A percentile compares a stretch with the other conserved stretches of the same genome.
Evolutionary conservation across 73 alveolate genomes (phyloP).

Genomic region (Tetrahymena borealis): DNA sequence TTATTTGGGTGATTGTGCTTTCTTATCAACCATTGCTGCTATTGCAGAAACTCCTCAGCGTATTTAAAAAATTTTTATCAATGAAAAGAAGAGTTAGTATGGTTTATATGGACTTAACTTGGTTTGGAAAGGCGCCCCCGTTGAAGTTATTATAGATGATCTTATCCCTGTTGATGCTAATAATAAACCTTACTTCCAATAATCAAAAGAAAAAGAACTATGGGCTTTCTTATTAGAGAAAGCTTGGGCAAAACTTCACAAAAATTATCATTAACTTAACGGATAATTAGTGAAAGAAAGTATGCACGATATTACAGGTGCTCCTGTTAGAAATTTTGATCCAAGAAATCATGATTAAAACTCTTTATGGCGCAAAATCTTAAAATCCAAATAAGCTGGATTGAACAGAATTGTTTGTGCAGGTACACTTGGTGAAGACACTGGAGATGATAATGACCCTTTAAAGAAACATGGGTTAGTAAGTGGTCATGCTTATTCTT

Average conservation of each 20-base stretch:
- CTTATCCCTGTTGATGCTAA: constrained; percentile 67
- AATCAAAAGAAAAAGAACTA: constrained; percentile 67
- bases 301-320: constrained; percentile 53
- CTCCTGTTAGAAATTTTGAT: constrained; percentile 43
- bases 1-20: constrained; percentile 81
- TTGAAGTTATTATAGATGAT: constrained; percentile 76
- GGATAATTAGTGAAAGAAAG: constrained; percentile 70
- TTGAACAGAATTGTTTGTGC: neutral
- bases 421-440: constrained; percentile 6
- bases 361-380: constrained; percentile 34
- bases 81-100: constrained; percentile 52
- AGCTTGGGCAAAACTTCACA: constrained; percentile 92
- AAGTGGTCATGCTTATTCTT: constrained; percentile 59
- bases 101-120: constrained; percentile 77
- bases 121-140: constrained; percentile 72
- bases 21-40: constrained; percentile 62
- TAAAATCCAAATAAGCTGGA: constrained; percentile 13
- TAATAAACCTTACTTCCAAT: constrained; percentile 76
- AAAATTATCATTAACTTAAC: constrained; percentile 74
- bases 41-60: constrained; percentile 66
- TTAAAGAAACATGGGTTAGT: constrained; percentile 46
- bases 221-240: constrained; percentile 85
- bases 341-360: constrained; percentile 22
- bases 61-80: constrained; percentile 53
- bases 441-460: constrained; percentile 21